Percentiles rank a stretch among this genome's conserved stretches.
Evolutionary conservation across 305 asterid species (phyloP).

Genomic region (Caryopteris hybrid): DNA sequence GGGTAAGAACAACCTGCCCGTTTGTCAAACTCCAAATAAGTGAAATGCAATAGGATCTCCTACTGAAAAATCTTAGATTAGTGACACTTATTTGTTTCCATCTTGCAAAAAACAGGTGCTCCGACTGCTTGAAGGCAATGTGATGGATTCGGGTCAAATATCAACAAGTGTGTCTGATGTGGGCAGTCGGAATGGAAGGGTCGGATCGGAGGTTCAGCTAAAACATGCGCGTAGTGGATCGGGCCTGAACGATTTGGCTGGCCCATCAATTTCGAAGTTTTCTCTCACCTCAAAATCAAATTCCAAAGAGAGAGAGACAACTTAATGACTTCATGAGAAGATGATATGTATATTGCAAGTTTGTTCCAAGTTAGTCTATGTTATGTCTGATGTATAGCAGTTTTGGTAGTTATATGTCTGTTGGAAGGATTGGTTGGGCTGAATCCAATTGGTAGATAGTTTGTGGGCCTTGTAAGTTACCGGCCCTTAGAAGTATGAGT

Average conservation of each 20-base stretch:
- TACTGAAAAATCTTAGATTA: not conserved
- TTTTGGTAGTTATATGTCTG: not conserved
- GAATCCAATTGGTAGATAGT: not conserved
- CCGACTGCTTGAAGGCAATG: constrained; percentile 75
- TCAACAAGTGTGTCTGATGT: constrained; percentile 40
- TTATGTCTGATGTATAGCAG: not conserved
- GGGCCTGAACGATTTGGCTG: constrained; percentile 23
- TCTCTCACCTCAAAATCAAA: constrained; percentile 26
- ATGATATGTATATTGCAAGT: not conserved
- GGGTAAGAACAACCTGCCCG: constrained; percentile 29
- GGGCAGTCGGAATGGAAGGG: constrained; percentile 58
- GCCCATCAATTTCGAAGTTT: constrained; percentile 43
- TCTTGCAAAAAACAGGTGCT: constrained; percentile 50
- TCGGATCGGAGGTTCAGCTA: constrained; percentile 41
- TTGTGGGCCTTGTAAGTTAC: not conserved
- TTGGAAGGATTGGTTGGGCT: not conserved
- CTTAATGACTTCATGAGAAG: not conserved
- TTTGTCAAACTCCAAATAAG: not conserved
- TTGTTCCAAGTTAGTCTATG: not conserved
- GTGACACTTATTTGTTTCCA: not conserved
- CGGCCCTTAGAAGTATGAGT: not conserved
- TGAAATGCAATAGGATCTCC: not conserved
- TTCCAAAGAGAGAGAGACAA: constrained; percentile 28
- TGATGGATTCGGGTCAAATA: constrained; percentile 48
- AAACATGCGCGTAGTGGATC: constrained; percentile 39